Evolutionary conservation across 1,284 basidiomycete species (phyloP).

Genomic region (Exobasidium cylindrosporum): DNA sequence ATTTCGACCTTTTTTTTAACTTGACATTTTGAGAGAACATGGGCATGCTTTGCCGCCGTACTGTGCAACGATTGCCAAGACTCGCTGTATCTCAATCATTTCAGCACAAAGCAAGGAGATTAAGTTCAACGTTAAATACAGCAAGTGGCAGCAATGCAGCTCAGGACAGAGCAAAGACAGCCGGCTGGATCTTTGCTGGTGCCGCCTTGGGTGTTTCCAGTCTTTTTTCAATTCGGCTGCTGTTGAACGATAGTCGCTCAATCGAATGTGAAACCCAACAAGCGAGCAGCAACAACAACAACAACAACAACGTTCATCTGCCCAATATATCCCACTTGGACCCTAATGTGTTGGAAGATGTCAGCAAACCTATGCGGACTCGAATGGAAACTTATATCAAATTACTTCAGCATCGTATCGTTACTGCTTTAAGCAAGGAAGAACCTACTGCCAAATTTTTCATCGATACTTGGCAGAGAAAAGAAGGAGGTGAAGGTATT

Average conservation of each 20-base stretch:
- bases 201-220: neutral
- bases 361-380: conserved; percentile 59
- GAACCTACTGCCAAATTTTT: conserved; percentile 70
- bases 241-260: neutral
- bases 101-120: too few relatives aligned
- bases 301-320: too few relatives aligned
- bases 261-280: neutral
- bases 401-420: conserved; percentile 77
- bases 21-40: too few relatives aligned
- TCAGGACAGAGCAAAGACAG: neutral
- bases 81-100: too few relatives aligned
- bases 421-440: conserved; percentile 72
- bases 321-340: conserved; percentile 48
- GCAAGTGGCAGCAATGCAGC: neutral
- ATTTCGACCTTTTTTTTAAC: too few relatives aligned
- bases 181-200: conserved; percentile 6
- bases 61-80: neutral
- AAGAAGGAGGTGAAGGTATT: conserved; percentile 78
- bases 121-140: too few relatives aligned
- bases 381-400: conserved; percentile 78
- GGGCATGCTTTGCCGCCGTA: neutral
- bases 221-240: neutral
- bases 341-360: conserved; percentile 31
- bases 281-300: too few relatives aligned
- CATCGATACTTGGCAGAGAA: conserved; percentile 80